Evolutionary conservation across 2,329 filamentous ascomycete genomes (phyloP).

Genomic region (Beauveria caledonica): DNA sequence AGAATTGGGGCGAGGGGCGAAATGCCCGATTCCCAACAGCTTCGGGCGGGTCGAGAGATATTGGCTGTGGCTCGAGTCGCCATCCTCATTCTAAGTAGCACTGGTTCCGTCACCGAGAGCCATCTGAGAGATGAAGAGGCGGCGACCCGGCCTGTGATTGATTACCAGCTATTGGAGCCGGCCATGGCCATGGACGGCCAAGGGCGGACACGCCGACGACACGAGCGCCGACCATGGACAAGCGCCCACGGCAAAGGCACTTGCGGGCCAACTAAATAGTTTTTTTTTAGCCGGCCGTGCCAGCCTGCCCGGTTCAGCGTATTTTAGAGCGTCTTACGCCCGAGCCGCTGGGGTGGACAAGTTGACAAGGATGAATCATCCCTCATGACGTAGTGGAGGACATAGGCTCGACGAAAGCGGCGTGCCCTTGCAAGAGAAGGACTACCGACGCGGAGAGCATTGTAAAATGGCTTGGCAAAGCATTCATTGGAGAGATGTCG

Average conservation of each 20-base stretch:
- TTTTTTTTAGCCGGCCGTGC: neutral
- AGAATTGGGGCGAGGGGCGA: conserved; percentile 8
- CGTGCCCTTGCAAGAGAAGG: neutral
- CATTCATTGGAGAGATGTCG: neutral
- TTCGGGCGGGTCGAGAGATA: conserved; percentile 5
- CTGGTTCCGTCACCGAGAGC: conserved; percentile 8
- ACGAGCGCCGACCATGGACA: neutral
- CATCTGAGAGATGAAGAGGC: neutral
- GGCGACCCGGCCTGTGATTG: neutral
- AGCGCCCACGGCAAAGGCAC: neutral
- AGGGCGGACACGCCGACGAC: conserved; percentile 5
- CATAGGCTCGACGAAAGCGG: neutral
- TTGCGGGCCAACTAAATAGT: too few relatives aligned
- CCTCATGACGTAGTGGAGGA: conserved; percentile 10
- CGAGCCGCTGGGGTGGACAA: conserved; percentile 3
- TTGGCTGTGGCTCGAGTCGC: neutral
- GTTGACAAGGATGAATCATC: conserved; percentile 8
- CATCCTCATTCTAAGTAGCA: neutral
- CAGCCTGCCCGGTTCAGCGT: conserved; percentile 1
- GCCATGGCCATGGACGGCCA: neutral
- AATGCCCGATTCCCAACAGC: conserved; percentile 9
- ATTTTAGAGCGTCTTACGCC: conserved; percentile 4
- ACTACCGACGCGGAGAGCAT: conserved; percentile 1
- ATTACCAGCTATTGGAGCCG: neutral
- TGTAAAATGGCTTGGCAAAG: conserved; percentile 7